A percentile compares a stretch with the other conserved stretches of the same genome.
phyloP scores from a whole-genome alignment of 2,329 filamentous ascomycete species.

The Trichocomaceae sp. region DNA sequence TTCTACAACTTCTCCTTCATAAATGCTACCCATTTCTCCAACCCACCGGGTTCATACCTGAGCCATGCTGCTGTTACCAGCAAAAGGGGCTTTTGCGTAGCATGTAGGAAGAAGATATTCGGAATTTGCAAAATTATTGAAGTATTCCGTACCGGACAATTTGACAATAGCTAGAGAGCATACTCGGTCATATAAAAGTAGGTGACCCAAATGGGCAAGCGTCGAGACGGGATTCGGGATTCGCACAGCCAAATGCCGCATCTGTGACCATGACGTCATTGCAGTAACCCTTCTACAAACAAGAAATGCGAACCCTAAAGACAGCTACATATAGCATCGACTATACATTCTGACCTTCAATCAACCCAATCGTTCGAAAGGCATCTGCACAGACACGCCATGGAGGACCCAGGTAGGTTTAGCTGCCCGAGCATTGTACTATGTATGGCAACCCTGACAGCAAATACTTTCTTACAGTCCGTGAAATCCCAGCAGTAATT shows the following conservation, averaged over 20 bases:
- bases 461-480: slow-evolving; percentile 26
- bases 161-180: not conserved
- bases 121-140: too few species aligned
- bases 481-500: slow-evolving; percentile 62
- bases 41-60: slow-evolving; percentile 5
- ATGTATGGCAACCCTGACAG: not conserved
- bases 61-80: not conserved
- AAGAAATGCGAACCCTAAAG: not conserved
- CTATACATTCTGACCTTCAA: not conserved
- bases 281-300: not conserved
- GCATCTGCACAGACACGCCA: not conserved
- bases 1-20: not conserved
- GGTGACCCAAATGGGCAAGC: too few species aligned
- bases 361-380: not conserved
- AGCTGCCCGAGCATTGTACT: too few species aligned
- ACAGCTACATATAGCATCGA: not conserved
- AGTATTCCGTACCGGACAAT: too few species aligned
- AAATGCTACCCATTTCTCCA: not conserved
- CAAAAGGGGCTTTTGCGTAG: not conserved
- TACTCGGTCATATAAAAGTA: too few species aligned
- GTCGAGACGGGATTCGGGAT: too few species aligned
- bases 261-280: not conserved
- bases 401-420: slow-evolving; percentile 9
- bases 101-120: too few species aligned
- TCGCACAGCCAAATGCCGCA: not conserved